Evolutionary conservation across 176 grass and related monocot genomes (phyloP), one percentile per base, ranked within the genome.

Genomic region (Aegilops sharonensis): DNA sequence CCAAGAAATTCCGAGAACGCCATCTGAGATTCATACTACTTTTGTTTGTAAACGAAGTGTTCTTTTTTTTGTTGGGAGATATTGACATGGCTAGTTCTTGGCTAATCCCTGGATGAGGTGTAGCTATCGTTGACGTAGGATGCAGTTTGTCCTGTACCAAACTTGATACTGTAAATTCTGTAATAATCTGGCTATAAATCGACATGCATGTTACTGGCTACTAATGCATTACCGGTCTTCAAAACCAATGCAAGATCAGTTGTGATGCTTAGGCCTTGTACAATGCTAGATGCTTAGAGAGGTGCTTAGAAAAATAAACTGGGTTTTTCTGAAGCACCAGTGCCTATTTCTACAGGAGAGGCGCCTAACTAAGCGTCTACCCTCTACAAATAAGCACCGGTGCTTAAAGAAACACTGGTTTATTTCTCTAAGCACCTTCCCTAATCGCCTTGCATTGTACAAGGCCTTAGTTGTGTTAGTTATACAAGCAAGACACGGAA

Each of bases 181-280:
- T 31, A 29, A 74, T 73, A 73, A 81, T 72, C 50, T 50, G 25
- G 27, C 30, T 45, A 75, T 75, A 75, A 21, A 42, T 74, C 2
- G 4, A 30, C 17, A 29, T 4, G 1, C 35, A 15, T 84, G 40
- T 61, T 45, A 64, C 70, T 4, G 11, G 56, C 60, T 84, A 50
- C 83, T 76, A 76, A 39, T 63, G 82, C 70, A 75, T 82, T 77
- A 31, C 69, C 25, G 1, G 47, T 35, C 60, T 77, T 83, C 34
- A 69, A 40, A 77, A 83, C 11, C 4, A 50, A 83, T 11, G 24
- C 34, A 78, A 78, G 52, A 59, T 30, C 45, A 42, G 17, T 67
- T 88, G 12, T 42, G 36, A 83, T 73, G 81, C 68, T 73, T 73
- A 73, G 14, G 73, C 21, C 68, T 40, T 40, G 37, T 40, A 40